A percentile compares a stretch with the other conserved stretches of the same genome.
Evolutionary conservation across 2,329 filamentous ascomycete genomes (phyloP).

Genomic region (Paraphoma sp.): DNA sequence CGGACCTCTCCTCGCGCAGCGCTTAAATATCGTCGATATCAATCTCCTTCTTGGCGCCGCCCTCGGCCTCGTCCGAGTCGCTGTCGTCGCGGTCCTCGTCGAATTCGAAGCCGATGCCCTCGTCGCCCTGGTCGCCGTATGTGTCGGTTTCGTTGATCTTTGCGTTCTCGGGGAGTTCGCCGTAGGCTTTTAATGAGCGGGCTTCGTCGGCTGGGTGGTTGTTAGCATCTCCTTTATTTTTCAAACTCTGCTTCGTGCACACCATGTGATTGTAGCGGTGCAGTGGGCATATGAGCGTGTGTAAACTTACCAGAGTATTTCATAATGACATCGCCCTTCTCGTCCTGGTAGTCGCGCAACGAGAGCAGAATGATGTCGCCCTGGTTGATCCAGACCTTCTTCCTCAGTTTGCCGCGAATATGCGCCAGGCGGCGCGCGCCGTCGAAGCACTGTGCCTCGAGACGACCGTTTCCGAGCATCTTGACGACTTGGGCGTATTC

Average conservation of each 20-base stretch:
- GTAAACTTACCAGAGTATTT: constrained; percentile 69
- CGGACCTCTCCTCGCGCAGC: constrained; percentile 29
- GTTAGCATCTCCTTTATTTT: constrained; percentile 70
- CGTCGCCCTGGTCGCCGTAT: constrained; percentile 87
- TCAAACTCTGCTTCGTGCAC: constrained; percentile 58
- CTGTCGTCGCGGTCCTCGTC: constrained; percentile 81
- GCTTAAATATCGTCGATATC: constrained; percentile 91
- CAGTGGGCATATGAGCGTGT: not conserved
- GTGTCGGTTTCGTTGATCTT: constrained; percentile 99
- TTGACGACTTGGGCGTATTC: constrained; percentile 89
- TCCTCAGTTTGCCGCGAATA: constrained; percentile 94
- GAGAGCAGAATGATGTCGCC: constrained; percentile 76
- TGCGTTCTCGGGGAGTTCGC: constrained; percentile 93
- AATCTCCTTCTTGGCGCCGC: constrained; percentile 77
- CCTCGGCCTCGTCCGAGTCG: constrained; percentile 59
- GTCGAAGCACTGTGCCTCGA: constrained; percentile 95
- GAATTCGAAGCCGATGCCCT: constrained; percentile 97
- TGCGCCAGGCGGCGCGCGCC: constrained; percentile 85
- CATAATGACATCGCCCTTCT: constrained; percentile 91
- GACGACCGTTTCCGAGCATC: constrained; percentile 94
- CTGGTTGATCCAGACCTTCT: constrained; percentile 98
- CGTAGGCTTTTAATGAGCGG: constrained; percentile 92
- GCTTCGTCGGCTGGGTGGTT: constrained; percentile 94
- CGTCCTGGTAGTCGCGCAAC: constrained; percentile 90
- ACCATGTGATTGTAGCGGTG: too few species aligned